These are phyloP conservation scores for Elsinoe necatrix DNA, from an alignment of 2,329 filamentous ascomycete genomes.

Conservation along the genomic window DNA sequence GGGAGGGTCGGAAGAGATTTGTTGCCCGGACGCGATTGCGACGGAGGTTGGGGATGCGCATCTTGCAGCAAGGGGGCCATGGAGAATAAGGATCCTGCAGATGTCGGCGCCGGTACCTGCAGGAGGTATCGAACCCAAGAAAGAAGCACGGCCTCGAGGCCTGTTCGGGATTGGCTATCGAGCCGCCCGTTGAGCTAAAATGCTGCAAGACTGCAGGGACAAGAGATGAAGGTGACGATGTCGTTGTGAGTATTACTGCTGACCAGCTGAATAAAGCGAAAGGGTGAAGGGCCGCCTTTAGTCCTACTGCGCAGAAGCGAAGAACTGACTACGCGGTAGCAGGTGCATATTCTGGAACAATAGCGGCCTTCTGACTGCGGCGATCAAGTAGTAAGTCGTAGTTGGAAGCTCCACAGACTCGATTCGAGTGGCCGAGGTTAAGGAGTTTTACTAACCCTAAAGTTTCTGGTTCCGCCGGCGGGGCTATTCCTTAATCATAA, in stretches of 20 bases:
- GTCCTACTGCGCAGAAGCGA: background rate
- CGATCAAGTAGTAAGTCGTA: conserved; percentile 1
- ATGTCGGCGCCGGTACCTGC: conserved; percentile 9
- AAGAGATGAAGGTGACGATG: background rate
- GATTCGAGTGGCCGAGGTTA: background rate
- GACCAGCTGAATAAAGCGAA: background rate
- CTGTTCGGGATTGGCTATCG: background rate
- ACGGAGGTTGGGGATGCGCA: background rate
- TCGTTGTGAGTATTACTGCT: background rate
- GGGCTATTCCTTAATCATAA: background rate
- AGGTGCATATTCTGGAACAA: background rate
- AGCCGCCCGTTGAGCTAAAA: conserved; percentile 11
- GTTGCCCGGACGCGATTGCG: background rate
- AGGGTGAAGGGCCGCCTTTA: background rate
- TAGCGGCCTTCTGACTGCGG: background rate
- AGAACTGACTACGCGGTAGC: background rate
- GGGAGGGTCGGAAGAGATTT: background rate
- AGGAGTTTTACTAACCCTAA: background rate
- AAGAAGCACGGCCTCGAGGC: background rate
- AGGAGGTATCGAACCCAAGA: background rate
- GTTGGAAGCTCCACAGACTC: background rate
- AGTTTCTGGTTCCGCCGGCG: background rate
- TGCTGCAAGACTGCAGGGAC: background rate
- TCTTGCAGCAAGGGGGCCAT: conserved; percentile 12
- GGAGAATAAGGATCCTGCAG: background rate